Conservation (phyloP, 352 stramenopile genomes). For the Phytophthora uliginosa region DNA sequence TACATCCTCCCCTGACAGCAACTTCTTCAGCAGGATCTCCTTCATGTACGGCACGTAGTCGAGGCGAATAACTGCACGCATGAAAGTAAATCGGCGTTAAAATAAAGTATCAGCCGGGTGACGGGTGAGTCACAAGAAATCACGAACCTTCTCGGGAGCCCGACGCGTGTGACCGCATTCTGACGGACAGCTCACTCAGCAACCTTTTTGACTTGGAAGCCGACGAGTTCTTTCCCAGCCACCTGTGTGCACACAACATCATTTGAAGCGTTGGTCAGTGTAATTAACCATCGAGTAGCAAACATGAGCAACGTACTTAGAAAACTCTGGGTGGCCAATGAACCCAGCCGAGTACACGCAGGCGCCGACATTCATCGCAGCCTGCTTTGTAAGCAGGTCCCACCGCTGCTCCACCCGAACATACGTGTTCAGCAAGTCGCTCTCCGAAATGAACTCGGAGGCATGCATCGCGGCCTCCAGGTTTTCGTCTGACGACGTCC, state of each 20-base stretch:
- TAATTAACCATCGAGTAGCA: not conserved
- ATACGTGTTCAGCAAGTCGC: conserved; percentile 83
- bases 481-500: conserved; percentile 73
- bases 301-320: conserved; percentile 59
- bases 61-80: conserved; percentile 78
- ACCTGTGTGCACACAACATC: conserved; percentile 76
- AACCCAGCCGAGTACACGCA: conserved; percentile 86
- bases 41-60: conserved; percentile 93
- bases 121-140: conserved; percentile 1
- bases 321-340: conserved; percentile 93
- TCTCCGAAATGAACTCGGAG: conserved; percentile 93
- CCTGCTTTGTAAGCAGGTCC: conserved; percentile 94
- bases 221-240: conserved; percentile 98
- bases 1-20: conserved; percentile 82
- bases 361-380: conserved; percentile 91
- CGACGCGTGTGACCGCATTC: conserved; percentile 92
- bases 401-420: conserved; percentile 94
- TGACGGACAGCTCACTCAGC: conserved; percentile 96
- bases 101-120: not conserved
- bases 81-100: not conserved
- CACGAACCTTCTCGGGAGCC: conserved; percentile 83
- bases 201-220: conserved; percentile 96
- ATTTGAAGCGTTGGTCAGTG: conserved; percentile 27
- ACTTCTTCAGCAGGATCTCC: conserved; percentile 86
- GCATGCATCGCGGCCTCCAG: conserved; percentile 90